Percentiles rank a stretch among this genome's conserved stretches.
Conservation (phyloP, 164 flowering plant genomes). For the Houttuynia cordata region DNA sequence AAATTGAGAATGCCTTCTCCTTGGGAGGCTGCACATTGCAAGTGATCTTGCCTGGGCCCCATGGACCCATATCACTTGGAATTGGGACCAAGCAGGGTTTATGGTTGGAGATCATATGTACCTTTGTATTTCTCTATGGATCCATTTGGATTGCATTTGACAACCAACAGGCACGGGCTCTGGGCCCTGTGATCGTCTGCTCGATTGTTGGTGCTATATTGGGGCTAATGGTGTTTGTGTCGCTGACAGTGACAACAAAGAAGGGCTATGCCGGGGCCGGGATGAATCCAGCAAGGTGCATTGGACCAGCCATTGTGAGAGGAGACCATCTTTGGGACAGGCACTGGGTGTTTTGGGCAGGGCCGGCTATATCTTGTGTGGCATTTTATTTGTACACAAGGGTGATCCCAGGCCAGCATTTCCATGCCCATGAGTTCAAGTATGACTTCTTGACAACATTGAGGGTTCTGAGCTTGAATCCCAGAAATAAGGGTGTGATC, state of each 20-base stretch:
- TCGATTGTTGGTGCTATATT: conserved; percentile 29
- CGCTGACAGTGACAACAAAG: conserved; percentile 33
- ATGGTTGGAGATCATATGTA: conserved; percentile 42
- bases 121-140: conserved; percentile 37
- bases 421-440: conserved; percentile 8
- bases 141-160: conserved; percentile 47
- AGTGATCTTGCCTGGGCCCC: conserved; percentile 28
- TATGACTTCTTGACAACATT: conserved; percentile 3
- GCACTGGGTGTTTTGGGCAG: conserved; percentile 56
- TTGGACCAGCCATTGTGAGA: conserved; percentile 54
- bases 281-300: conserved; percentile 59
- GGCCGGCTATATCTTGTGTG: conserved; percentile 35
- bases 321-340: conserved; percentile 49
- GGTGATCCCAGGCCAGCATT: conserved; percentile 29
- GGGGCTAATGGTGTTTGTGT: conserved; percentile 35
- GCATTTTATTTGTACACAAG: conserved; percentile 32
- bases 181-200: conserved; percentile 27
- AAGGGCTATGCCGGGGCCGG: conserved; percentile 53
- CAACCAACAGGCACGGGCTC: conserved; percentile 19
- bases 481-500: background rate
- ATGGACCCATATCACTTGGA: conserved; percentile 26
- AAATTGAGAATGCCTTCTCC: conserved; percentile 26
- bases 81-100: conserved; percentile 28
- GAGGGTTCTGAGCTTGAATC: background rate
- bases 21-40: conserved; percentile 49